Evolutionary conservation across 495 filamentous ascomycete species (phyloP).

Genomic region (Talaromyces borbonicus): DNA sequence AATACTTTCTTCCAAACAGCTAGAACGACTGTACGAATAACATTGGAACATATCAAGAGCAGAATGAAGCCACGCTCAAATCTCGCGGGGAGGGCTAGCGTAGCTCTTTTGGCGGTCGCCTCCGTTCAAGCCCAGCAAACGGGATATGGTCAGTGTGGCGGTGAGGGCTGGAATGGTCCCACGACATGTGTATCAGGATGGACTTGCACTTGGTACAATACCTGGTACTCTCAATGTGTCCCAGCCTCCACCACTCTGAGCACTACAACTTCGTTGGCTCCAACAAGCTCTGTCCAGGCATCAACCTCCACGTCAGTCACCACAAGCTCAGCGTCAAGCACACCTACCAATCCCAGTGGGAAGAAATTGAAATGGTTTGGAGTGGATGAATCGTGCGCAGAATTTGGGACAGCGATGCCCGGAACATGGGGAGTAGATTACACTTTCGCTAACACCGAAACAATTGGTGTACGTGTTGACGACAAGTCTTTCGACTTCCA

Average conservation of each 20-base stretch:
- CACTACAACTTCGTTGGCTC: background rate
- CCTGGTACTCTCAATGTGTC: slow-evolving; percentile 41
- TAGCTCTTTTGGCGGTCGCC: background rate
- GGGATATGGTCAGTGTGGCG: slow-evolving; percentile 36
- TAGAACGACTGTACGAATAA: too few species aligned
- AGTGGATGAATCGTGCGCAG: slow-evolving; percentile 18
- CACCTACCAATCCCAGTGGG: background rate
- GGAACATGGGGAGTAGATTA: slow-evolving; percentile 4
- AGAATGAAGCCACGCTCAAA: background rate
- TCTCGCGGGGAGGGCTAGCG: background rate
- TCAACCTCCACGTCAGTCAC: background rate
- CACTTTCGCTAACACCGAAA: slow-evolving; percentile 5
- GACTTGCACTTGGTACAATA: slow-evolving; percentile 36
- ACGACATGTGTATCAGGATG: slow-evolving; percentile 33
- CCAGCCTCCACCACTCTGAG: background rate
- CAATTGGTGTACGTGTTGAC: slow-evolving; percentile 7
- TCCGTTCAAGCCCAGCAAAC: slow-evolving; percentile 1
- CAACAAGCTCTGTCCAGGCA: background rate
- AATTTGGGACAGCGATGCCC: slow-evolving; percentile 14
- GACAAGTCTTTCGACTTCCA: too few species aligned
- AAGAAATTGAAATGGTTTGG: slow-evolving; percentile 19
- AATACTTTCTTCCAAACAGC: too few species aligned
- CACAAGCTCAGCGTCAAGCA: background rate
- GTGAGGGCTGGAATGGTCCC: slow-evolving; percentile 35
- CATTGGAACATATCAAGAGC: too few species aligned